phyloP scores from a whole-genome alignment of 441 rosid species.

The Jatropha multifida region DNA sequence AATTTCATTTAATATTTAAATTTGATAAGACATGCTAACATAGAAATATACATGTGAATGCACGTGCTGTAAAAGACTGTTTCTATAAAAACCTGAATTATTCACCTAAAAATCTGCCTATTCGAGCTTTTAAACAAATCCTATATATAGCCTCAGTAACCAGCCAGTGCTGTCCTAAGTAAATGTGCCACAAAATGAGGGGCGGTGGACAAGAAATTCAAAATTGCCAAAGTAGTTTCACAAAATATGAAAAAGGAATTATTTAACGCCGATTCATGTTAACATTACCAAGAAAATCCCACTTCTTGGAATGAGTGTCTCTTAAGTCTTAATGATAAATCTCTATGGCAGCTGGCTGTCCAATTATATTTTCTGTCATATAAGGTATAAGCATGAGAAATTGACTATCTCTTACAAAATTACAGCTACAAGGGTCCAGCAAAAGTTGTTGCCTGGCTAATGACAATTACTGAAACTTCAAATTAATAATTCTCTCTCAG shows the following conservation, averaged over 20 bases:
- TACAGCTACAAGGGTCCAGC: not conserved
- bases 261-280: too few species aligned
- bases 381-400: not conserved
- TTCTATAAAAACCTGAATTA: too few species aligned
- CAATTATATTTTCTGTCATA: not conserved
- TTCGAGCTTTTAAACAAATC: too few species aligned
- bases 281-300: not conserved
- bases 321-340: not conserved
- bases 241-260: not conserved
- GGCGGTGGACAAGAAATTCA: not conserved
- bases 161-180: too few species aligned
- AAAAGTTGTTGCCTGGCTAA: not conserved
- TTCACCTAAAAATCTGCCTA: too few species aligned
- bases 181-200: not conserved
- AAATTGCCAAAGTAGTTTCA: not conserved
- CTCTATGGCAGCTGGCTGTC: not conserved
- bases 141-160: too few species aligned
- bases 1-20: too few species aligned
- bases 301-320: not conserved
- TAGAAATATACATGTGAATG: too few species aligned
- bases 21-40: too few species aligned
- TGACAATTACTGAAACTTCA: not conserved
- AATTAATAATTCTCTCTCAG: not conserved
- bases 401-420: not conserved
- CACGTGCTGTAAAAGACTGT: too few species aligned